Conservation (phyloP, 2,329 filamentous ascomycete genomes). For the Macrophomina phaseolina region DNA sequence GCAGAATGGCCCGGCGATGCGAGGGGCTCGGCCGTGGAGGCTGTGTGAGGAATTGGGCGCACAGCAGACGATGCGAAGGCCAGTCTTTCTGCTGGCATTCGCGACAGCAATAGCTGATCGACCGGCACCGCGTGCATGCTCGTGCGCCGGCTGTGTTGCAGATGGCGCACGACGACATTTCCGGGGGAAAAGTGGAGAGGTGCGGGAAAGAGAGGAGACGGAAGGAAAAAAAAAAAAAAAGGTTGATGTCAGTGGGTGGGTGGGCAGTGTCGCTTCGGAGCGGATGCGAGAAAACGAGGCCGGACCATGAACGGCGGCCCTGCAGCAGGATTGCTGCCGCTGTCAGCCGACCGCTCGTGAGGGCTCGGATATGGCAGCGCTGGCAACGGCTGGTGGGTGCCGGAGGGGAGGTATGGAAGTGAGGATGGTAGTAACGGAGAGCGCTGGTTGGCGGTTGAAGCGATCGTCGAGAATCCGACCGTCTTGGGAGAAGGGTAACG, state of each 20-base stretch:
- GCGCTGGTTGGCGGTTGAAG: neutral
- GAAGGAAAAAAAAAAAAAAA: neutral
- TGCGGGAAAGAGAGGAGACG: neutral
- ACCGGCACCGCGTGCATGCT: conserved; percentile 56
- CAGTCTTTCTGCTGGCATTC: conserved; percentile 60
- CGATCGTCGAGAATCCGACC: neutral
- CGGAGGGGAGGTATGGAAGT: too few relatives aligned
- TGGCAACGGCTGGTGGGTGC: neutral
- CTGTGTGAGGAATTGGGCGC: conserved; percentile 3
- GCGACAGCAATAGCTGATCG: conserved; percentile 56
- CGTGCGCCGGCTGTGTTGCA: conserved; percentile 36
- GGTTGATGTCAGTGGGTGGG: neutral
- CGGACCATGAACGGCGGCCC: neutral
- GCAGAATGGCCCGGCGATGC: conserved; percentile 9
- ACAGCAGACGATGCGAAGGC: conserved; percentile 30
- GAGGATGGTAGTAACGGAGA: neutral
- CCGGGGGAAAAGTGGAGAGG: neutral
- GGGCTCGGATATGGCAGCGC: neutral
- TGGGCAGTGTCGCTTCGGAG: neutral
- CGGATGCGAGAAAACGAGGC: neutral
- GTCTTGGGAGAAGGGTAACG: neutral
- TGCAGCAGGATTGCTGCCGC: neutral
- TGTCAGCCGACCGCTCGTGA: neutral
- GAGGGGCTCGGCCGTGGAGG: neutral
- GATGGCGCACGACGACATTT: conserved; percentile 30